Evolutionary conservation across 176 grass and related monocot genomes (phyloP), one percentile per base, ranked within the genome.

Genomic region (Aegilops sharonensis): DNA sequence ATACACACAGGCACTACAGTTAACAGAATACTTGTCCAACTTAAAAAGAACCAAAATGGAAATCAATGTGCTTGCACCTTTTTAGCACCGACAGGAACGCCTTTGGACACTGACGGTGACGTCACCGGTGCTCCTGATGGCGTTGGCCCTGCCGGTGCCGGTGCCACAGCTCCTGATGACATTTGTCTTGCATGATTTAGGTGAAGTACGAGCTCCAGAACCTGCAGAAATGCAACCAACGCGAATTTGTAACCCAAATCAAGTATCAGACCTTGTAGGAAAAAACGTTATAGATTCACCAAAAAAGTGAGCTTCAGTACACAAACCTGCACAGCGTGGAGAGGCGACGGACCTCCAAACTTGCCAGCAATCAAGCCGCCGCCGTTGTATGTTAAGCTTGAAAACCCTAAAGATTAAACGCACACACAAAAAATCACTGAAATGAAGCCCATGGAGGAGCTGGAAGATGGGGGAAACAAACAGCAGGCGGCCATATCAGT

Each of bases 301-400:
- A 45, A 62, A 84, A 69, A 83, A 2, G 10, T 64, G 62, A 73
- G 47, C 36, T 84, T 59, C 35, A 75, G 39, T 80, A 78, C 43
- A 71, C 73, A 24, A 67, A 92, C 93, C 90, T 92, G 92, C 30
- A 85, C 81, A 37, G 75, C 32, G 5, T 86, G 80, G 73, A 68
- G 5, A 27, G 85, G 72, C 20, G 61, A 90, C 35, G 85, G 11
- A 1, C 61, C 80, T 39, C 68, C 12, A 21, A 84, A 72, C 11
- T 78, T 88, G 45, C 68, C 83, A 65, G 50, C 77, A 83, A 86
- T 30, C 72, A 85, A 34, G 27, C 74, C 15, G 10, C 64, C 43
- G 42, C 37, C 50, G 68, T 34, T 88, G 82, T 73, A 83, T 45
- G 74, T 32, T 29, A 85, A 88, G 86, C 68, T 85, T 61, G 91